These are phyloP conservation scores for Scenedesmus sp. DNA, from an alignment of 163 green algal species.

Conservation along the genomic window DNA sequence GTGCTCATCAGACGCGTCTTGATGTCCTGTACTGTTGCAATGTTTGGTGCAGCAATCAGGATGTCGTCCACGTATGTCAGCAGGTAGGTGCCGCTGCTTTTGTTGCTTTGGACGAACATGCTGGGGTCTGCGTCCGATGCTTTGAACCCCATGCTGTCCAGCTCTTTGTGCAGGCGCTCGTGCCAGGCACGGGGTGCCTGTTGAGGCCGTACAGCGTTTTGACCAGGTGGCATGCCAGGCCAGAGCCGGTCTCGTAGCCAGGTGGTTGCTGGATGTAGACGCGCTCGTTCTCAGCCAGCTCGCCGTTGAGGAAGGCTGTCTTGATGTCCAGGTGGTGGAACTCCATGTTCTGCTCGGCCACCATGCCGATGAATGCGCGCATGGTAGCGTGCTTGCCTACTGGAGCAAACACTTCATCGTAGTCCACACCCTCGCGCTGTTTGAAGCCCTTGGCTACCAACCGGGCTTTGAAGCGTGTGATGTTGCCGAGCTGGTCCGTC, in stretches of 20 bases:
- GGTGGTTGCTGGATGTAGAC: slow-evolving; percentile 61
- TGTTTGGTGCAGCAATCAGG: slow-evolving; percentile 47
- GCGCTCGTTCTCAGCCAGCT: slow-evolving; percentile 53
- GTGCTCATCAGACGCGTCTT: slow-evolving; percentile 23
- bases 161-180: slow-evolving; percentile 25
- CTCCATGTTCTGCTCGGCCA: slow-evolving; percentile 35
- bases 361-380: slow-evolving; percentile 38
- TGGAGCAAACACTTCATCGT: too few species aligned
- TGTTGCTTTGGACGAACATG: slow-evolving; percentile 54
- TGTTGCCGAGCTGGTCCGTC: too few species aligned
- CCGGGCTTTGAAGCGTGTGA: too few species aligned
- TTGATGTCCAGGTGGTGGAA: slow-evolving; percentile 70
- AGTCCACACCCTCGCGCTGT: too few species aligned
- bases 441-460: too few species aligned
- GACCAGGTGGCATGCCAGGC: slow-evolving; percentile 49
- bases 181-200: slow-evolving; percentile 67
- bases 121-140: slow-evolving; percentile 55
- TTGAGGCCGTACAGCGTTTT: slow-evolving; percentile 70
- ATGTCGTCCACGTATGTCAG: slow-evolving; percentile 70
- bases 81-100: slow-evolving; percentile 5
- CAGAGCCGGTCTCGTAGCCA: slow-evolving; percentile 36
- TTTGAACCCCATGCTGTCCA: slow-evolving; percentile 56
- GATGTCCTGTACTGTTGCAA: background rate
- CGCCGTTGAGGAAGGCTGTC: slow-evolving; percentile 71
- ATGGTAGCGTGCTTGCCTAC: too few species aligned